phyloP scores from a whole-genome alignment of 148 eudicot genomes.

The Limonium bicolor region DNA sequence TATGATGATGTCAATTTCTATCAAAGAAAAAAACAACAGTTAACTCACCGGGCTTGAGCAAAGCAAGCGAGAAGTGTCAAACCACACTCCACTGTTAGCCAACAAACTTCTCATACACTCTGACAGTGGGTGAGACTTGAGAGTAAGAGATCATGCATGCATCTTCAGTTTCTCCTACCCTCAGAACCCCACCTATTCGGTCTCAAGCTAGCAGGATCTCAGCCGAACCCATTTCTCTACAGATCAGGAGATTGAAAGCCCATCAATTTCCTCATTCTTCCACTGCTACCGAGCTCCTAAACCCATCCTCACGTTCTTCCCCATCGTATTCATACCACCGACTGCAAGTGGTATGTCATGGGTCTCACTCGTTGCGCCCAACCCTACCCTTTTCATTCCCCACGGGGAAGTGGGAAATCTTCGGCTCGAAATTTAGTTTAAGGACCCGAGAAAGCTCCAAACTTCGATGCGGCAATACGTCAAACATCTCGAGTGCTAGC shows the following conservation, averaged over 20 bases:
- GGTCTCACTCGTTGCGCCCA: background rate
- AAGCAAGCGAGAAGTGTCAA: no score
- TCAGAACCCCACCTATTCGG: constrained; percentile 7
- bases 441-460: background rate
- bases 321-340: background rate
- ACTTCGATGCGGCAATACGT: constrained; percentile 52
- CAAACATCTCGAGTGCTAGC: constrained; percentile 27
- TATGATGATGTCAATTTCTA: no score
- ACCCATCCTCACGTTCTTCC: no score
- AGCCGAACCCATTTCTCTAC: background rate
- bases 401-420: no score
- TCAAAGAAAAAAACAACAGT: no score
- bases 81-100: no score
- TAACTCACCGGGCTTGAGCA: no score
- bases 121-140: no score
- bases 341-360: constrained; percentile 7
- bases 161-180: constrained; percentile 10
- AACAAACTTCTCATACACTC: no score
- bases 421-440: constrained; percentile 4
- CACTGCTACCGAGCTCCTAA: background rate
- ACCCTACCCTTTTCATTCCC: constrained; percentile 8
- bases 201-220: background rate
- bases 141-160: background rate
- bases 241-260: background rate
- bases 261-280: background rate